Evolutionary conservation across 2,329 filamentous ascomycete genomes (phyloP).

Genomic region (Saccharata proteae): DNA sequence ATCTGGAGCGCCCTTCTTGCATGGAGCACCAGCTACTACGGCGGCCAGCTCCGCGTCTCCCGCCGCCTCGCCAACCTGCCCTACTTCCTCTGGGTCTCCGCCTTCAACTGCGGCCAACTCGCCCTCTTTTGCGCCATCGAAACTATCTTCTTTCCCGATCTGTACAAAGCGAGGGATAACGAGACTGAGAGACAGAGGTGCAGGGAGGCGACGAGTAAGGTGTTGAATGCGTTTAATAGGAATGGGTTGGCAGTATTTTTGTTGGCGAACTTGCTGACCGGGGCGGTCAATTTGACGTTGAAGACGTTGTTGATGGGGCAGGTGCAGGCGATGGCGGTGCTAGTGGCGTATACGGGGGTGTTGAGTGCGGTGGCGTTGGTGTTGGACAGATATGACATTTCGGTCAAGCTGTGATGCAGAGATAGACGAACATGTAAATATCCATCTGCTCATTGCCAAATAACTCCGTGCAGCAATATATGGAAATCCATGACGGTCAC

Average conservation of each 20-base stretch:
- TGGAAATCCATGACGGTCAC: too few species aligned
- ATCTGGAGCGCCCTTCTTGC: conserved; percentile 62
- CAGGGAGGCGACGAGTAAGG: conserved; percentile 59
- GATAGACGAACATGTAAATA: too few species aligned
- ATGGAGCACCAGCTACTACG: conserved; percentile 58
- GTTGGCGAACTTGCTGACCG: conserved; percentile 78
- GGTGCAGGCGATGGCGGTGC: conserved; percentile 55
- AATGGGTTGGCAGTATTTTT: conserved; percentile 82
- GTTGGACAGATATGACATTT: conserved; percentile 54
- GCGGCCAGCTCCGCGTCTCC: conserved; percentile 64
- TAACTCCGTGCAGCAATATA: too few species aligned
- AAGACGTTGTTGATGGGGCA: conserved; percentile 64
- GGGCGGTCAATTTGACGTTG: conserved; percentile 75
- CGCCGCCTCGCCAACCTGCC: conserved; percentile 85
- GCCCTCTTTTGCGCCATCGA: conserved; percentile 69
- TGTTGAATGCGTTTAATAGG: conserved; percentile 76
- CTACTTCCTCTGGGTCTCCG: conserved; percentile 85
- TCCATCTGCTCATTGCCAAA: too few species aligned
- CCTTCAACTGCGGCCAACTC: conserved; percentile 80
- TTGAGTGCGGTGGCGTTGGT: conserved; percentile 56
- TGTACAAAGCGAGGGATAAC: conserved; percentile 45
- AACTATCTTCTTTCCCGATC: conserved; percentile 60
- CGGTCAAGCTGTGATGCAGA: conserved; percentile 51
- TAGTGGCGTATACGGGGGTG: conserved; percentile 58
- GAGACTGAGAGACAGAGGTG: conserved; percentile 52